Conservation (phyloP, 2,329 filamentous ascomycete species). For the Fusarium guadeloupense region DNA sequence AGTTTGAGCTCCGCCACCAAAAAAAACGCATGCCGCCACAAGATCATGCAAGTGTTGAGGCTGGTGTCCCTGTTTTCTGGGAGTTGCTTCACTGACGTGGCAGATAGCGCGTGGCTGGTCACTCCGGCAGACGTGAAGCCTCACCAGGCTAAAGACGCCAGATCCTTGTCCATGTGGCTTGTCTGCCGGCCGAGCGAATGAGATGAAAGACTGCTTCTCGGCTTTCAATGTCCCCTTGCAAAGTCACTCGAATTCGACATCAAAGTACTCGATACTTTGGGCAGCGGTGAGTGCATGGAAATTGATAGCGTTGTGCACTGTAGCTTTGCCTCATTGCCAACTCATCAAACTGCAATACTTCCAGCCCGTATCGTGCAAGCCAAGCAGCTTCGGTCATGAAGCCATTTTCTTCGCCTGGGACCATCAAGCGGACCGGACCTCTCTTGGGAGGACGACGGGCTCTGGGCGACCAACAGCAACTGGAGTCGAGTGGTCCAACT, state of each 20-base stretch:
- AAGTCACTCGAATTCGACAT: conserved; percentile 43
- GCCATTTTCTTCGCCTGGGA: conserved; percentile 22
- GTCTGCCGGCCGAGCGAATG: conserved; percentile 34
- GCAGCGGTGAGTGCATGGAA: conserved; percentile 38
- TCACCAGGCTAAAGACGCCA: conserved; percentile 16
- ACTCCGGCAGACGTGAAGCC: conserved; percentile 36
- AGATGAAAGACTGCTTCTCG: not conserved
- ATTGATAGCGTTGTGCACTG: conserved; percentile 27
- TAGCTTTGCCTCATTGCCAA: conserved; percentile 42
- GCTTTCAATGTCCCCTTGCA: conserved; percentile 36
- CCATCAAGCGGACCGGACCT: conserved; percentile 24
- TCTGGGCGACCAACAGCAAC: conserved; percentile 16
- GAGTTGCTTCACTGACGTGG: conserved; percentile 52
- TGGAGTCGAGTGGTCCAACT: conserved; percentile 35
- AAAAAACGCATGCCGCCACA: conserved; percentile 34
- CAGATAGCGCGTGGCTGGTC: conserved; percentile 49
- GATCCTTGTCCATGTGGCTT: conserved; percentile 38
- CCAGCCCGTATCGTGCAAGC: conserved; percentile 38
- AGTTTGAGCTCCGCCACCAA: conserved; percentile 55
- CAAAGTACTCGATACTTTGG: conserved; percentile 44
- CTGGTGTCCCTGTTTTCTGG: conserved; percentile 43
- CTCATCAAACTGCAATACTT: conserved; percentile 40
- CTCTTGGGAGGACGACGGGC: conserved; percentile 15
- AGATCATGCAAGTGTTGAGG: conserved; percentile 46
- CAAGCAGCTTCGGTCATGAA: conserved; percentile 12